Evolutionary conservation across 331 rosid genomes (phyloP).

Genomic region (Arachis monticola): DNA sequence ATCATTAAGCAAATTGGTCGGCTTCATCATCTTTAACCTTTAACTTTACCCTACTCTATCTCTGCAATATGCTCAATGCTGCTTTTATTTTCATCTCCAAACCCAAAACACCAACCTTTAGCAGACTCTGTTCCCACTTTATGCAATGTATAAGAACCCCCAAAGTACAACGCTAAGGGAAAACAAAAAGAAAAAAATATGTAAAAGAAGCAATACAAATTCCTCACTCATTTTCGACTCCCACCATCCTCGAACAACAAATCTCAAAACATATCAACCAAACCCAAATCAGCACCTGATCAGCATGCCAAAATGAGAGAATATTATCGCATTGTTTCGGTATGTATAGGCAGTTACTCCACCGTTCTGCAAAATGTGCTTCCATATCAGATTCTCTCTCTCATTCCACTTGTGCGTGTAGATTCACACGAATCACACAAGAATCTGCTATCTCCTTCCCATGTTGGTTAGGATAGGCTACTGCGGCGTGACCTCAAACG

Average conservation of each 20-base stretch:
- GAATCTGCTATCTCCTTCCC: slow-evolving; percentile 76
- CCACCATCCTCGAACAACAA: neutral
- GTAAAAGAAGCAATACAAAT: slow-evolving; percentile 6
- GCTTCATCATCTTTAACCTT: slow-evolving; percentile 66
- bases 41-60: slow-evolving; percentile 46
- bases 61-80: slow-evolving; percentile 35
- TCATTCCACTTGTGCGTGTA: too few relatives aligned
- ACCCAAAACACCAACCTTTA: slow-evolving; percentile 44
- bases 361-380: slow-evolving; percentile 85
- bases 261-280: slow-evolving; percentile 1
- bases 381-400: slow-evolving; percentile 77
- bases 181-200: neutral
- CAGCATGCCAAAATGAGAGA: slow-evolving; percentile 52
- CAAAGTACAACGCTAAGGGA: neutral
- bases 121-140: slow-evolving; percentile 39
- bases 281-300: neutral
- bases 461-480: too few relatives aligned
- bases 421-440: slow-evolving; percentile 75
- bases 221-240: slow-evolving; percentile 21
- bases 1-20: slow-evolving; percentile 45
- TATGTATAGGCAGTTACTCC: slow-evolving; percentile 73
- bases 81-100: slow-evolving; percentile 42
- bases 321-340: slow-evolving; percentile 85
- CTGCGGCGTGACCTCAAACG: too few relatives aligned
- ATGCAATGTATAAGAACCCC: slow-evolving; percentile 32